Evolutionary conservation across 2,329 filamentous ascomycete species (phyloP).

Genomic region (Cercospora sp.): DNA sequence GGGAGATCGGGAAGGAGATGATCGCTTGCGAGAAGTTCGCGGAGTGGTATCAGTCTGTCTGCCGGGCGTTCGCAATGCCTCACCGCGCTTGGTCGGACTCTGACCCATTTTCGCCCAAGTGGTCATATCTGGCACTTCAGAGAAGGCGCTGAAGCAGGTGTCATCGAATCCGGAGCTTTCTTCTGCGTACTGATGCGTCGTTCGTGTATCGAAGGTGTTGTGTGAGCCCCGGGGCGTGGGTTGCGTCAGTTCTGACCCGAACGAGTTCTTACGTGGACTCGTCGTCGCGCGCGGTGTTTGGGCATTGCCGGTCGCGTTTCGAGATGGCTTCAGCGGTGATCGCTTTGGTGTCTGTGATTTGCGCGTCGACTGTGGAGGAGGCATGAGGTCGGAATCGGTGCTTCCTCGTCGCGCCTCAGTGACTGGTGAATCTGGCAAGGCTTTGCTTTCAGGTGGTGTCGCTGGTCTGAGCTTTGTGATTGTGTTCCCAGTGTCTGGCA

Average conservation of each 20-base stretch:
- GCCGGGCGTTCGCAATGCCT: constrained; percentile 29
- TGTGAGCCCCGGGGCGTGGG: constrained; percentile 2
- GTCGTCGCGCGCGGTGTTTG: constrained; percentile 31
- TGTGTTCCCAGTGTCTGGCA: constrained; percentile 23
- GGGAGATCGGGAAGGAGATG: constrained; percentile 44
- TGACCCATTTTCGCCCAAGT: constrained; percentile 73
- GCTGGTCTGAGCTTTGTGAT: constrained; percentile 29
- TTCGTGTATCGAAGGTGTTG: constrained; percentile 12
- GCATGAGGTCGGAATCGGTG: constrained; percentile 35
- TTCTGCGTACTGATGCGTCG: constrained; percentile 9
- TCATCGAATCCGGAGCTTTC: constrained; percentile 55
- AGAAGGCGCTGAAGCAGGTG: constrained; percentile 82
- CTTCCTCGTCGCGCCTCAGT: constrained; percentile 28
- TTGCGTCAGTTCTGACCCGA: constrained; percentile 21
- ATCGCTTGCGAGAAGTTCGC: constrained; percentile 49
- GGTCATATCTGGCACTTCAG: constrained; percentile 83
- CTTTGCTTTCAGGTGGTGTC: constrained; percentile 28
- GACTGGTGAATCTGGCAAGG: constrained; percentile 16
- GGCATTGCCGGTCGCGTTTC: constrained; percentile 30
- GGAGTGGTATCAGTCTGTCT: constrained; percentile 48
- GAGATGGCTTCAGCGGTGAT: constrained; percentile 31
- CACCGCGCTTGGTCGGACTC: constrained; percentile 43
- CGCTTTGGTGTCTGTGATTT: constrained; percentile 27
- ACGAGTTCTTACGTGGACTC: constrained; percentile 24
- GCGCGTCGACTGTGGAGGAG: constrained; percentile 35